These are phyloP conservation scores for Tuber indicum DNA, from an alignment of 495 filamentous ascomycete species.

Conservation along the genomic window DNA sequence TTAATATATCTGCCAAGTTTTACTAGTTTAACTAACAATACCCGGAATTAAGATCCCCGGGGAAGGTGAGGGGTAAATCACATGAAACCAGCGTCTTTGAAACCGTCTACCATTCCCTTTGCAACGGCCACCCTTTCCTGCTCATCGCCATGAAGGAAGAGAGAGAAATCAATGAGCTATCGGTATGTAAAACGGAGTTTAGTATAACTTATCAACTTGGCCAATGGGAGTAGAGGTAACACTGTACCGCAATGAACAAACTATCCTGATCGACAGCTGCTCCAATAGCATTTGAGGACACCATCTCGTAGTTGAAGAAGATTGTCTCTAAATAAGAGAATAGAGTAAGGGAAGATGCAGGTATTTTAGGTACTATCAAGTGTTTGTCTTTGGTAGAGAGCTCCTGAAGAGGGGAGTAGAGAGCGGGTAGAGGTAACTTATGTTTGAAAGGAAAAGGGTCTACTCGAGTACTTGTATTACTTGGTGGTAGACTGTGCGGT, in stretches of 20 bases:
- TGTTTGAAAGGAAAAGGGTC: background rate
- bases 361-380: background rate
- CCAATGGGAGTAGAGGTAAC: constrained; percentile 7
- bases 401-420: background rate
- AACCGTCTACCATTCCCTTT: constrained; percentile 64
- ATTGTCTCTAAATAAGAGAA: background rate
- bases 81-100: constrained; percentile 81
- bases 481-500: background rate
- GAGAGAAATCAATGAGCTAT: constrained; percentile 79
- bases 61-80: constrained; percentile 5
- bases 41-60: background rate
- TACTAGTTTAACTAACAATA: background rate
- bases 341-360: background rate
- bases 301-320: constrained; percentile 12
- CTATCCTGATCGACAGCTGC: constrained; percentile 61
- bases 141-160: constrained; percentile 61
- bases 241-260: constrained; percentile 61
- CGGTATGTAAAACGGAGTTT: constrained; percentile 9
- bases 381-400: background rate
- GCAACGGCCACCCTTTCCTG: constrained; percentile 61
- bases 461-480: too few species aligned
- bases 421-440: background rate
- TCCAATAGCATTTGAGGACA: constrained; percentile 31
- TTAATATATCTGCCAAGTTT: constrained; percentile 58
- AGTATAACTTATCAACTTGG: background rate